Percentiles rank a stretch among this genome's conserved stretches.
These are phyloP conservation scores for Komagataella pastoris DNA, from an alignment of 805 yeast species.

Conservation along the genomic window DNA sequence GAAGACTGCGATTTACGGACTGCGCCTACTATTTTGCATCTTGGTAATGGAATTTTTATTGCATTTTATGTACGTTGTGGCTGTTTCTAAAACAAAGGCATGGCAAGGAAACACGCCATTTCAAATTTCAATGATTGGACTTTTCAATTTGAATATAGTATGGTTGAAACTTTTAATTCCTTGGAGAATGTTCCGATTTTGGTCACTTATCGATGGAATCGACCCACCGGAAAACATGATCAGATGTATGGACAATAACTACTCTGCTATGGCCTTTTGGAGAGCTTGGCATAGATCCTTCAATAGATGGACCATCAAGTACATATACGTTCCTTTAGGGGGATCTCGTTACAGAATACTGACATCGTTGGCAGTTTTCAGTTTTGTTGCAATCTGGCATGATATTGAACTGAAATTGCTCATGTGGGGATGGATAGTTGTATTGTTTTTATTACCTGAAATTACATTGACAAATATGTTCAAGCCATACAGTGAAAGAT, in stretches of 20 bases:
- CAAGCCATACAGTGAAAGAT: slow-evolving; percentile 17
- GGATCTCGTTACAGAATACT: slow-evolving; percentile 61
- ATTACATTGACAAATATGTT: slow-evolving; percentile 40
- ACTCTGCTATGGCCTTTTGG: slow-evolving; percentile 93
- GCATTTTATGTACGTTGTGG: slow-evolving; percentile 87
- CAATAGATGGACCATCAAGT: slow-evolving; percentile 82
- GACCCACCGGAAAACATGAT: slow-evolving; percentile 98
- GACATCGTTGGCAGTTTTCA: slow-evolving; percentile 75
- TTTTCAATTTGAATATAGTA: slow-evolving; percentile 78
- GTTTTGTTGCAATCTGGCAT: slow-evolving; percentile 97
- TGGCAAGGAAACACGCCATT: slow-evolving; percentile 87
- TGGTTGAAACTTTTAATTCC: slow-evolving; percentile 92
- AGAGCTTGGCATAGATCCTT: slow-evolving; percentile 96
- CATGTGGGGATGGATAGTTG: slow-evolving; percentile 95
- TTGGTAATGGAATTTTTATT: slow-evolving; percentile 80
- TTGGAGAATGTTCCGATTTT: slow-evolving; percentile 88
- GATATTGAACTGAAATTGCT: slow-evolving; percentile 80
- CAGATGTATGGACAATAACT: slow-evolving; percentile 89
- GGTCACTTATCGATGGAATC: slow-evolving; percentile 86
- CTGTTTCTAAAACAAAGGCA: slow-evolving; percentile 78
- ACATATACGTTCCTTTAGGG: slow-evolving; percentile 85
- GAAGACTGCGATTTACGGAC: slow-evolving; percentile 45
- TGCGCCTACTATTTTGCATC: slow-evolving; percentile 60
- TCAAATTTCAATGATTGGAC: slow-evolving; percentile 88
- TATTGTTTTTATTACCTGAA: slow-evolving; percentile 80